phyloP scores from a whole-genome alignment of 2,329 filamentous ascomycete species.

The Simplicillium sp. region DNA sequence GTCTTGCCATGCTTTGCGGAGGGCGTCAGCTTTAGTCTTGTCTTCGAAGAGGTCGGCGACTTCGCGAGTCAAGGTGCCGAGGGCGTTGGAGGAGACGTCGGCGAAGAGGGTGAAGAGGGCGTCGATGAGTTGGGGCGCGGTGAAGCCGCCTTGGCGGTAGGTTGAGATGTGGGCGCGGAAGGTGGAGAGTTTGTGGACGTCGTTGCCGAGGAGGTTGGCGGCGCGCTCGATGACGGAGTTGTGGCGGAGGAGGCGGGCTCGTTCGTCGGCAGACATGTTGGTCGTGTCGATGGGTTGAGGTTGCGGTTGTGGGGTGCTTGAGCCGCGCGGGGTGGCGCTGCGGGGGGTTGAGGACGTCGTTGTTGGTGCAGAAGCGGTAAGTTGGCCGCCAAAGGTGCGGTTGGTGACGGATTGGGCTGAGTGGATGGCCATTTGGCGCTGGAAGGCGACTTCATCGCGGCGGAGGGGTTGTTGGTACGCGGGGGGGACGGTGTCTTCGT shows the following conservation, averaged over 20 bases:
- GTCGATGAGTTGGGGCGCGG: slow-evolving; percentile 71
- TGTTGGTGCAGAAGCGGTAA: slow-evolving; percentile 39
- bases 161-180: slow-evolving; percentile 76
- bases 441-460: slow-evolving; percentile 82
- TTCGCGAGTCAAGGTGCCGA: slow-evolving; percentile 86
- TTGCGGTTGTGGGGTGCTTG: slow-evolving; percentile 11
- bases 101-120: slow-evolving; percentile 77
- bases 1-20: slow-evolving; percentile 84
- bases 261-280: slow-evolving; percentile 63
- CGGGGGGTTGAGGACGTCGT: slow-evolving; percentile 10
- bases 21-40: slow-evolving; percentile 56
- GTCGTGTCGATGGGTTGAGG: slow-evolving; percentile 25
- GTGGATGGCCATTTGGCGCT: slow-evolving; percentile 85
- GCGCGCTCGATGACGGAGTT: slow-evolving; percentile 80
- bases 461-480: slow-evolving; percentile 73
- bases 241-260: slow-evolving; percentile 72
- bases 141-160: slow-evolving; percentile 61
- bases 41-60: slow-evolving; percentile 90
- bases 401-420: slow-evolving; percentile 72
- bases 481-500: slow-evolving; percentile 66
- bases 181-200: slow-evolving; percentile 60
- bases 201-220: slow-evolving; percentile 68
- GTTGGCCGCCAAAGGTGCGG: slow-evolving; percentile 75
- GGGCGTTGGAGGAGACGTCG: slow-evolving; percentile 66
- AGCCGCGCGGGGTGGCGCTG: slow-evolving; percentile 10